phyloP scores from a whole-genome alignment of 345 rosid species.

The Fremontodendron californicum region DNA sequence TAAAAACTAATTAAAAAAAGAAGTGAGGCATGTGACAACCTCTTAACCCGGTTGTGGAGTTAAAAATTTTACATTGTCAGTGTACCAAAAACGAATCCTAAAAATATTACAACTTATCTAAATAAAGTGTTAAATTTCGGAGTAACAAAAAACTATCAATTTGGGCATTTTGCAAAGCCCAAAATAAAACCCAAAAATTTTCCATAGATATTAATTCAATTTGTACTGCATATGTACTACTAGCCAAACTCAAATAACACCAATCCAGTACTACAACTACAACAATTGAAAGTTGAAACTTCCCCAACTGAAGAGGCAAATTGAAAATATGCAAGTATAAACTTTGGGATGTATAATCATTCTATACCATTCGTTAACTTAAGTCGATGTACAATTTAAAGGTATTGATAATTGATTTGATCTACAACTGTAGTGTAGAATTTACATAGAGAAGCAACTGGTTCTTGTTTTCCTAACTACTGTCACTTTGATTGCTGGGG shows the following conservation, averaged over 20 bases:
- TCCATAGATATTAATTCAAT: neutral
- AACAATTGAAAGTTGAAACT: neutral
- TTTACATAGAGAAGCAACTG: conserved; percentile 41
- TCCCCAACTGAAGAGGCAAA: neutral
- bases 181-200: no score
- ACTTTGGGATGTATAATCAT: neutral
- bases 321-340: neutral
- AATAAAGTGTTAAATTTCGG: no score
- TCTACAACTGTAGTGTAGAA: neutral
- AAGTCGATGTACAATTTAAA: neutral
- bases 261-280: conserved; percentile 8
- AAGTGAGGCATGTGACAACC: no score
- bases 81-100: no score
- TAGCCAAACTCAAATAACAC: neutral
- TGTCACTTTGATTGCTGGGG: conserved; percentile 24
- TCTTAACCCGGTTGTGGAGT: no score
- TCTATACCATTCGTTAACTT: neutral
- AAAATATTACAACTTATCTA: no score
- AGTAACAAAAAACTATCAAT: no score
- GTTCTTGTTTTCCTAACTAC: neutral
- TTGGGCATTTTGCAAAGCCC: no score
- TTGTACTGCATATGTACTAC: neutral
- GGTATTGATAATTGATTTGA: neutral
- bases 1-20: no score
- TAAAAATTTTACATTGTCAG: no score